Evolutionary conservation across 129 eudicot genomes (phyloP).

Genomic region (Ambrosia trifida): DNA sequence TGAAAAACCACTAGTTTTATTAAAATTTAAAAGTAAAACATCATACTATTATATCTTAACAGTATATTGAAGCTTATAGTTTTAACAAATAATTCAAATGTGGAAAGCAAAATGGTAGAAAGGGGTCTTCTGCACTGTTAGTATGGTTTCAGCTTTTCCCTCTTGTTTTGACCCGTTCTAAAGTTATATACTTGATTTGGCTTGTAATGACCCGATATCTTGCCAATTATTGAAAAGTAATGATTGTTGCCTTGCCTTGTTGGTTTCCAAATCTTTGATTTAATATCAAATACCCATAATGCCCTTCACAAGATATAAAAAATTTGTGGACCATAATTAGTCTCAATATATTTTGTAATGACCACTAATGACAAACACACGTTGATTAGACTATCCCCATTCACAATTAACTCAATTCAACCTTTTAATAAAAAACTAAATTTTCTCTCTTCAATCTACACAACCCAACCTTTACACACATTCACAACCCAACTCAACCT

Average conservation of each 20-base stretch:
- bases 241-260: background rate
- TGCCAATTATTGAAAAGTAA: background rate
- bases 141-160: conserved; percentile 32
- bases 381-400: no score
- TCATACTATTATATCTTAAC: no score
- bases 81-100: no score
- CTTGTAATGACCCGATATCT: background rate
- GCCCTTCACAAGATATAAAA: background rate
- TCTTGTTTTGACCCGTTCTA: background rate
- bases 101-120: no score
- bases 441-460: no score
- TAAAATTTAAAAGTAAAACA: no score
- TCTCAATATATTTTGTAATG: conserved; percentile 4
- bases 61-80: no score
- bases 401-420: no score
- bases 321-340: background rate
- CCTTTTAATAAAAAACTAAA: no score
- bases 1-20: no score
- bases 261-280: background rate
- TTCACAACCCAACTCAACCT: no score
- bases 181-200: background rate
- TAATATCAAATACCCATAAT: background rate
- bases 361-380: background rate
- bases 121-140: conserved; percentile 82
- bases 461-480: no score